Evolutionary conservation across 164 flowering plant genomes (phyloP).

Genomic region (Saururus chinensis): DNA sequence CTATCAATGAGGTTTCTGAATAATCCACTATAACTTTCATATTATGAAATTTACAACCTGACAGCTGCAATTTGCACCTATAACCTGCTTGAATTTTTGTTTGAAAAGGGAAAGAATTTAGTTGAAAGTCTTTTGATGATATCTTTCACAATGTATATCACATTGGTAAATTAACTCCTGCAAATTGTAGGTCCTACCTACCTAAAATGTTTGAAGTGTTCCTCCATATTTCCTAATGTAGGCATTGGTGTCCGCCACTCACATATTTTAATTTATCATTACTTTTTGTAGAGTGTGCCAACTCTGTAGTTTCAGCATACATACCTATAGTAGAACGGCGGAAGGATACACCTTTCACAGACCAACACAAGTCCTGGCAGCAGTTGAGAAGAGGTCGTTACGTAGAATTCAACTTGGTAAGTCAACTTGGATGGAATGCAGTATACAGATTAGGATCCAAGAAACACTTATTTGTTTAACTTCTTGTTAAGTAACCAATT

Average conservation of each 20-base stretch:
- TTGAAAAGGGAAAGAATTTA: too few relatives aligned
- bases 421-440: neutral
- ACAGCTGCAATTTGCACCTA: neutral
- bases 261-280: neutral
- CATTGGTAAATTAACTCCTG: too few relatives aligned
- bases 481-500: too few relatives aligned
- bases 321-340: constrained; percentile 71
- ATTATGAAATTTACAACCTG: neutral
- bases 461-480: neutral
- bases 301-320: constrained; percentile 86
- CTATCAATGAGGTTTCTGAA: too few relatives aligned
- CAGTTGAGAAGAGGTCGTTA: constrained; percentile 92
- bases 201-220: neutral
- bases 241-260: neutral
- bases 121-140: too few relatives aligned
- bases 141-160: too few relatives aligned
- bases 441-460: neutral
- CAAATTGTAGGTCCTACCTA: too few relatives aligned
- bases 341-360: constrained; percentile 67
- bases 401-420: constrained; percentile 97
- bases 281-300: constrained; percentile 73
- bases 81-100: neutral
- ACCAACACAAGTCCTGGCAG: constrained; percentile 80
- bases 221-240: neutral
- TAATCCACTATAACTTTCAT: too few relatives aligned